phyloP scores from a whole-genome alignment of 352 stramenopile genomes.

The Nothophytophthora sp. region DNA sequence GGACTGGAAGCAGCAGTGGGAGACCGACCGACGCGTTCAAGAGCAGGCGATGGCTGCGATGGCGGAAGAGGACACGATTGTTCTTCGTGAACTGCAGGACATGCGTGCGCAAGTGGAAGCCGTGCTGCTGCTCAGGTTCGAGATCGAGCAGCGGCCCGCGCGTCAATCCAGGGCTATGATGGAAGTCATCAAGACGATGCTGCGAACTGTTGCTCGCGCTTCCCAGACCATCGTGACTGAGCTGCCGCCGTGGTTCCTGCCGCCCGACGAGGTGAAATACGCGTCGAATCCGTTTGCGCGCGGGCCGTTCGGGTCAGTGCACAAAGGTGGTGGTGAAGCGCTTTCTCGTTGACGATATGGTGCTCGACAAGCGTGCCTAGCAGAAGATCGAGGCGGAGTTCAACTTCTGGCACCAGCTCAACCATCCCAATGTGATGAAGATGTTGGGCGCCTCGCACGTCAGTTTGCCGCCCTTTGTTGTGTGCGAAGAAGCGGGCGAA shows the following conservation, averaged over 20 bases:
- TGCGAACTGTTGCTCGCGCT: not conserved
- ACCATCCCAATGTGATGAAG: conserved; percentile 23
- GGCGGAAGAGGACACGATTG: too few species aligned
- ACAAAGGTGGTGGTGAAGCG: conserved; percentile 31
- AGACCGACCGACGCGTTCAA: conserved; percentile 6
- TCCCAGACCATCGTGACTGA: not conserved
- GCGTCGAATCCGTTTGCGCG: conserved; percentile 13
- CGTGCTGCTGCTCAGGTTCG: conserved; percentile 13
- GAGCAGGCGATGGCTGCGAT: not conserved
- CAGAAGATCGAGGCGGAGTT: conserved; percentile 13
- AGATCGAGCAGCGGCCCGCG: conserved; percentile 8
- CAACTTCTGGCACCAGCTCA: conserved; percentile 6
- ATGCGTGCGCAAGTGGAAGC: conserved; percentile 12
- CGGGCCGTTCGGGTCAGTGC: conserved; percentile 8
- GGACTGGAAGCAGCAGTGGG: conserved; percentile 21
- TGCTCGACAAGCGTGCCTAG: not conserved
- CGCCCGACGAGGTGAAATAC: conserved; percentile 16
- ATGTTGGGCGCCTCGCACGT: conserved; percentile 30
- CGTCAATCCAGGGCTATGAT: conserved; percentile 2
- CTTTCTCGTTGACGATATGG: not conserved
- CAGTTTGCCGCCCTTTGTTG: conserved; percentile 8
- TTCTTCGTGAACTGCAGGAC: conserved; percentile 9
- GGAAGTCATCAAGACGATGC: conserved; percentile 5
- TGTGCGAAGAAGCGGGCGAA: conserved; percentile 14
- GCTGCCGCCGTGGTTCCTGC: conserved; percentile 18